These are phyloP conservation scores for Solanum sejunctum DNA, from an alignment of 257 asterid genomes.

Conservation along the genomic window DNA sequence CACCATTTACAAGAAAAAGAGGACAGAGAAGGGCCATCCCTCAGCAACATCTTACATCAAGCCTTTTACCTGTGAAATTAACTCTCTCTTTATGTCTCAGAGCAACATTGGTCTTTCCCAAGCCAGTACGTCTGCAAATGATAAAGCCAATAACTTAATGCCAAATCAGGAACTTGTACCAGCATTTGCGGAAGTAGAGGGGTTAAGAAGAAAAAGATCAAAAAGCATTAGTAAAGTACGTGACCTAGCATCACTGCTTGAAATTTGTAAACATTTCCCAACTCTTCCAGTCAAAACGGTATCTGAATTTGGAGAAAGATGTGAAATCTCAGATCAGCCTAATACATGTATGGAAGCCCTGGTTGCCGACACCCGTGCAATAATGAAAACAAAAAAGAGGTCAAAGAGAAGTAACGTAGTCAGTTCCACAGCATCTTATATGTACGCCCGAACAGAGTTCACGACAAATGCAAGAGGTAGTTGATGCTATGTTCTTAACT, in stretches of 20 bases:
- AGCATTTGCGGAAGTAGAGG: constrained; percentile 30
- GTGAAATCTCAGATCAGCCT: constrained; percentile 18
- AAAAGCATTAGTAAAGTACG: constrained; percentile 33
- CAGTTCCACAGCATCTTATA: constrained; percentile 24
- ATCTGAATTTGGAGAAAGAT: not conserved
- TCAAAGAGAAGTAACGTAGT: constrained; percentile 35
- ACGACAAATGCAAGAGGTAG: constrained; percentile 27
- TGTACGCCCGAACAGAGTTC: constrained; percentile 15
- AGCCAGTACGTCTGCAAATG: not conserved
- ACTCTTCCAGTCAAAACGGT: constrained; percentile 14
- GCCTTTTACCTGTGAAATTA: constrained; percentile 11
- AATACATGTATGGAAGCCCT: constrained; percentile 43
- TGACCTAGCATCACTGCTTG: constrained; percentile 31
- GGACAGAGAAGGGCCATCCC: constrained; percentile 36
- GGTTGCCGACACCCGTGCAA: constrained; percentile 32
- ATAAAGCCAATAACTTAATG: constrained; percentile 8
- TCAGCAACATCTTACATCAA: constrained; percentile 21
- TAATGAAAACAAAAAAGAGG: constrained; percentile 41
- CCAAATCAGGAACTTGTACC: constrained; percentile 20
- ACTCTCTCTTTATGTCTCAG: constrained; percentile 14
- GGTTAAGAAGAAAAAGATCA: constrained; percentile 42
- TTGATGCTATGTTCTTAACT: not conserved
- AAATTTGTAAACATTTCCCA: constrained; percentile 22
- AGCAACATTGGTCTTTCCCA: constrained; percentile 12
- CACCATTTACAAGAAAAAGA: constrained; percentile 46